phyloP scores from a whole-genome alignment of 176 grass and related monocot species.

The Aegilops umbellulata region DNA sequence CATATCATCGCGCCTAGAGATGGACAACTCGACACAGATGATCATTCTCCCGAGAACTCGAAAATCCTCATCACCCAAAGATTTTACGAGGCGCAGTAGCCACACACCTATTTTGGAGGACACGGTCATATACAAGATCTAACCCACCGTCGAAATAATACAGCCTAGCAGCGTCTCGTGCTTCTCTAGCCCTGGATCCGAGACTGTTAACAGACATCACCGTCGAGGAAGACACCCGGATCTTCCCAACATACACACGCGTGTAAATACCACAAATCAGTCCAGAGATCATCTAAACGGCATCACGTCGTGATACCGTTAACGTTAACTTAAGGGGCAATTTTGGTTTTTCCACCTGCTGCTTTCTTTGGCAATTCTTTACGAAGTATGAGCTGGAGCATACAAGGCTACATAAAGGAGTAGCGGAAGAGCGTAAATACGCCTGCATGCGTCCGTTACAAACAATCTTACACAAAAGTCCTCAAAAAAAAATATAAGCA shows the following conservation, averaged over 20 bases:
- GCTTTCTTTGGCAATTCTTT: background rate
- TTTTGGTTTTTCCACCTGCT: background rate
- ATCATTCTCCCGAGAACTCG: too few species aligned
- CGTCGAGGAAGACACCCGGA: background rate
- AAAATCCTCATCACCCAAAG: too few species aligned
- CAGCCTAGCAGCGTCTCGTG: background rate
- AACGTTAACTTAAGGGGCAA: background rate
- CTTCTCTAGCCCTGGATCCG: background rate
- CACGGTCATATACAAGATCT: too few species aligned
- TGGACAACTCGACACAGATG: too few species aligned
- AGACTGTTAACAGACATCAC: background rate
- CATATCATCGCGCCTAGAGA: too few species aligned
- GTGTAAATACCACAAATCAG: background rate
- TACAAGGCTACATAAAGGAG: background rate
- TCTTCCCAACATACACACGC: too few species aligned
- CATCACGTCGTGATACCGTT: background rate
- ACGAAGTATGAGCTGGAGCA: background rate
- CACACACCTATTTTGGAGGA: too few species aligned
- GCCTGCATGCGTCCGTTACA: background rate
- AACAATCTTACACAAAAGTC: background rate
- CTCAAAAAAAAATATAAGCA: background rate
- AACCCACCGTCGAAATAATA: background rate
- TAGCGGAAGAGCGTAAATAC: background rate
- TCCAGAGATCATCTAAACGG: background rate
- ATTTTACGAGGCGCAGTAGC: too few species aligned